Evolutionary conservation across 805 yeast species (phyloP).

Genomic region (Teunomyces kruisii): DNA sequence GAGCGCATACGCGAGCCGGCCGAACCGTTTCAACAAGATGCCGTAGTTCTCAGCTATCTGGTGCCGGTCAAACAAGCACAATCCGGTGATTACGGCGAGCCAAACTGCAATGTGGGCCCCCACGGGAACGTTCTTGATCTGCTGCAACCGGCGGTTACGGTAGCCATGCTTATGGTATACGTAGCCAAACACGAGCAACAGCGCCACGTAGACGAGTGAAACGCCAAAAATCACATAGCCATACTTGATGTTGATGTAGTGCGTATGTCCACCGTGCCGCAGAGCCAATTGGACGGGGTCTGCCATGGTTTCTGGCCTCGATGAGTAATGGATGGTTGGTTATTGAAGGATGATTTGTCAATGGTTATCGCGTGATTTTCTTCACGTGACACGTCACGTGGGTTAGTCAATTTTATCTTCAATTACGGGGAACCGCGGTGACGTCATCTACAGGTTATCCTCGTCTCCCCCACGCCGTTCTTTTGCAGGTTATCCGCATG

Average conservation of each 20-base stretch:
- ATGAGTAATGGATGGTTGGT: too few relatives aligned
- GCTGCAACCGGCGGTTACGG: background rate
- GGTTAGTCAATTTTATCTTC: too few relatives aligned
- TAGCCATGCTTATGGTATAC: slow-evolving; percentile 22
- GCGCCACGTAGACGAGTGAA: slow-evolving; percentile 39
- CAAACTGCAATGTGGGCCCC: slow-evolving; percentile 35
- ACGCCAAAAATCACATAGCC: slow-evolving; percentile 54
- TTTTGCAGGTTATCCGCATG: too few relatives aligned
- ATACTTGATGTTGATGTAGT: slow-evolving; percentile 56
- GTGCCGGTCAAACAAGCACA: slow-evolving; percentile 35
- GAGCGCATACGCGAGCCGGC: slow-evolving; percentile 59
- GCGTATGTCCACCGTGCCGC: slow-evolving; percentile 53
- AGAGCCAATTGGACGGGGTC: slow-evolving; percentile 1
- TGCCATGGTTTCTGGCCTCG: background rate
- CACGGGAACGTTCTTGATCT: slow-evolving; percentile 22
- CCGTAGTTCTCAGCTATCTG: slow-evolving; percentile 28
- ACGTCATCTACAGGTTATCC: too few relatives aligned
- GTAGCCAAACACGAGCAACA: slow-evolving; percentile 32
- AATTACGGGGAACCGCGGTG: too few relatives aligned
- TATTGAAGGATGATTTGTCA: too few relatives aligned
- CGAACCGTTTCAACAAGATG: slow-evolving; percentile 54
- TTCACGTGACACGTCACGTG: too few relatives aligned
- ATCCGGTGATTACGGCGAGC: slow-evolving; percentile 24
- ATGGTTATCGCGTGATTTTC: too few relatives aligned
- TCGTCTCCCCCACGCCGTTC: too few relatives aligned